Evolutionary conservation across 2,329 filamentous ascomycete species (phyloP).

Genomic region (Cordyceps cateniannulata): DNA sequence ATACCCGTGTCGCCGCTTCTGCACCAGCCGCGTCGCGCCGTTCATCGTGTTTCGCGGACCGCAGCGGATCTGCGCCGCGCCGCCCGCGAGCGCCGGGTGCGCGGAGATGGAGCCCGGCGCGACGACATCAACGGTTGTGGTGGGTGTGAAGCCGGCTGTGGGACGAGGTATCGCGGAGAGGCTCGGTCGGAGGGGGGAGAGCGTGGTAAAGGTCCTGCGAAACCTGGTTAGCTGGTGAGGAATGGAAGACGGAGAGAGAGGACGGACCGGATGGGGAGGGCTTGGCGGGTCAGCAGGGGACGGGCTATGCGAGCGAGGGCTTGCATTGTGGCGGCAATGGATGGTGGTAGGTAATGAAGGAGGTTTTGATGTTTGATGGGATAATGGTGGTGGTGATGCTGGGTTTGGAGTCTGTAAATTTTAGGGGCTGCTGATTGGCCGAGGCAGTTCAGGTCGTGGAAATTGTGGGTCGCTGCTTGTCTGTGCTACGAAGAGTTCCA

Average conservation of each 20-base stretch:
- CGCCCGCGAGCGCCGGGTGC: conserved; percentile 44
- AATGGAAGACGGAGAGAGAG: background rate
- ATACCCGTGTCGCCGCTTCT: conserved; percentile 55
- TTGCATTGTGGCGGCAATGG: conserved; percentile 6
- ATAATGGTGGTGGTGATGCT: background rate
- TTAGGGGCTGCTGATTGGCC: background rate
- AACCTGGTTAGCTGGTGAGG: background rate
- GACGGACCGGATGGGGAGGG: conserved; percentile 3
- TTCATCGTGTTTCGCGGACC: conserved; percentile 54
- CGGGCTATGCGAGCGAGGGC: conserved; percentile 7
- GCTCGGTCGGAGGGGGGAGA: conserved; percentile 45
- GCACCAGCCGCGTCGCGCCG: conserved; percentile 45
- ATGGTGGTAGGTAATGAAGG: background rate
- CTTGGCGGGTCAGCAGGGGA: background rate
- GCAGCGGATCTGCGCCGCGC: conserved; percentile 45
- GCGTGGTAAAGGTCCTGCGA: conserved; percentile 40
- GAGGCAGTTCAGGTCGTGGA: background rate
- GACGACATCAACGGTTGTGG: conserved; percentile 35
- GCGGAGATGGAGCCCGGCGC: conserved; percentile 39
- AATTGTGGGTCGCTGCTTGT: background rate
- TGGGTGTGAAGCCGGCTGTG: conserved; percentile 24
- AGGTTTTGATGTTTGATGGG: background rate
- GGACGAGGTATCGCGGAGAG: conserved; percentile 28
- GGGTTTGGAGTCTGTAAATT: conserved; percentile 1
- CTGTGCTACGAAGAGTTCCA: background rate